Percentiles rank a stretch among this genome's conserved stretches.
Evolutionary conservation across 1,139 yeast species (phyloP).

Genomic region (Yamadazyma pseudoaaseri): DNA sequence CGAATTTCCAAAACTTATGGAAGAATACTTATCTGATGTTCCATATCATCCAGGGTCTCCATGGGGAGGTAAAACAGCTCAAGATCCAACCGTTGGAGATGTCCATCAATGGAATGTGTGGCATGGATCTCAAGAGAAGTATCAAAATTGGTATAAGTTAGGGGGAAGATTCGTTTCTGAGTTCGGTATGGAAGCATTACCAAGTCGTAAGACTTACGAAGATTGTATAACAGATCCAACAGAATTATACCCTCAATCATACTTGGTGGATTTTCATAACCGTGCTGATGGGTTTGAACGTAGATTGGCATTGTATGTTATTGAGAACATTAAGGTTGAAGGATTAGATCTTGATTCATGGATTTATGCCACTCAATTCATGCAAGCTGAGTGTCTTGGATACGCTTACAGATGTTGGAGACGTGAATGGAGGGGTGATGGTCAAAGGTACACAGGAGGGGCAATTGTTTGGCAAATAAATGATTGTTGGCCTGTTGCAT

Average conservation of each 20-base stretch:
- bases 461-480: slow-evolving; percentile 51
- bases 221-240: slow-evolving; percentile 28
- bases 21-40: slow-evolving; percentile 20
- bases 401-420: slow-evolving; percentile 48
- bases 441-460: slow-evolving; percentile 35
- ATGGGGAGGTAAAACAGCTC: slow-evolving; percentile 33
- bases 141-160: slow-evolving; percentile 40
- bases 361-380: slow-evolving; percentile 49
- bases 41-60: slow-evolving; percentile 47
- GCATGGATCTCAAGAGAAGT: slow-evolving; percentile 45
- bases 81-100: slow-evolving; percentile 40
- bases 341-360: slow-evolving; percentile 34
- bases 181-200: slow-evolving; percentile 47
- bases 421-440: slow-evolving; percentile 40
- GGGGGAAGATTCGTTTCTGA: slow-evolving; percentile 46
- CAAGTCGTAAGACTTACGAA: slow-evolving; percentile 26
- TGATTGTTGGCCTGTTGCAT: slow-evolving; percentile 52
- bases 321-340: slow-evolving; percentile 36
- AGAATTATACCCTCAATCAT: slow-evolving; percentile 37
- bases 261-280: slow-evolving; percentile 37
- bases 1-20: slow-evolving; percentile 30
- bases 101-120: slow-evolving; percentile 52
- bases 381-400: slow-evolving; percentile 50
- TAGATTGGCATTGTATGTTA: slow-evolving; percentile 42
- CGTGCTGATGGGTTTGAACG: slow-evolving; percentile 46